Percentiles rank a stretch among this genome's conserved stretches.
Conservation (phyloP, 78 protist species). For the Emiliania huxleyi region DNA sequence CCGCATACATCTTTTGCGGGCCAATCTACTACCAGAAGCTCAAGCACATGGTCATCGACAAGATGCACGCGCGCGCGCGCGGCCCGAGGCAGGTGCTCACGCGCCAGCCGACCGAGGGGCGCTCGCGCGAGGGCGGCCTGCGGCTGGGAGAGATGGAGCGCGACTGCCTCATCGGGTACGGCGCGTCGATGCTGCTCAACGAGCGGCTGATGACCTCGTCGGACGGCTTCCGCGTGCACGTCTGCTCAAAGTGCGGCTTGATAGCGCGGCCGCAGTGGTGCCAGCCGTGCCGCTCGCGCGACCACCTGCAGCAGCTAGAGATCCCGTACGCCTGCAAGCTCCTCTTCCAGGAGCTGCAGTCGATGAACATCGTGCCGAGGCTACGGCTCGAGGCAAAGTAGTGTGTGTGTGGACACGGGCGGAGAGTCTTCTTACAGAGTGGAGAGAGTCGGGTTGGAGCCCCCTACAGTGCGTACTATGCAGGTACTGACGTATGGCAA, state of each 20-base stretch:
- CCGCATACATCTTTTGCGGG: constrained; percentile 95
- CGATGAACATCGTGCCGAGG: constrained; percentile 42
- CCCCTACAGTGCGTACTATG: no score
- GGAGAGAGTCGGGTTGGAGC: no score
- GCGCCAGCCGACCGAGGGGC: constrained; percentile 99
- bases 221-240: constrained; percentile 20
- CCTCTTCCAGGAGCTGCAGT: constrained; percentile 93
- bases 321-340: constrained; percentile 98
- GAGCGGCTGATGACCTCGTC: constrained; percentile 34
- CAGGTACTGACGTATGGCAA: no score
- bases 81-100: constrained; percentile 97
- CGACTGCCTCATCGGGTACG: constrained; percentile 95
- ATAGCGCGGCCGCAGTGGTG: constrained; percentile 90
- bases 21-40: constrained; percentile 99
- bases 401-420: not conserved
- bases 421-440: no score
- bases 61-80: constrained; percentile 98
- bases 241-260: constrained; percentile 66
- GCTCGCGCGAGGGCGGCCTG: constrained; percentile 98
- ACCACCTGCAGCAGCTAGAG: constrained; percentile 33
- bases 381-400: no score
- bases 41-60: constrained; percentile 98
- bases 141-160: constrained; percentile 91
- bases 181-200: constrained; percentile 85
- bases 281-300: constrained; percentile 82